Percentiles rank a stretch among this genome's conserved stretches.
These are phyloP conservation scores for Phytophthora idaei DNA, from an alignment of 352 stramenopile species.

Conservation along the genomic window DNA sequence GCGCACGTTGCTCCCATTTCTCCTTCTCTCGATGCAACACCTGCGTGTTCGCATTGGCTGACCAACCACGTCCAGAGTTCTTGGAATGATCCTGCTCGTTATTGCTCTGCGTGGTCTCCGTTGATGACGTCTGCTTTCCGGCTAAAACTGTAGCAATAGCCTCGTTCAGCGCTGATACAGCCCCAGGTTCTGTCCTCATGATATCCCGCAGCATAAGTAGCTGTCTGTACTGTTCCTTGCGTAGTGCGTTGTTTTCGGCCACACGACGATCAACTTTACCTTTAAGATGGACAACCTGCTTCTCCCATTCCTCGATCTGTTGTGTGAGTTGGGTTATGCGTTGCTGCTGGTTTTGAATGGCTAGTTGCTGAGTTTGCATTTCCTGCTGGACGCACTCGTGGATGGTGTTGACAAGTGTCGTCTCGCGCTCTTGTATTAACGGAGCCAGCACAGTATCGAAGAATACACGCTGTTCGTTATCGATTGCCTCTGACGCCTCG, in stretches of 20 bases:
- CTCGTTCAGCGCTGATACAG: conserved; percentile 60
- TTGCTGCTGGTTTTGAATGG: conserved; percentile 23
- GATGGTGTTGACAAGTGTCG: conserved; percentile 59
- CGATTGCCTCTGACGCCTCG: conserved; percentile 25
- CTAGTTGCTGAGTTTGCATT: conserved; percentile 31
- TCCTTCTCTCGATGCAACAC: conserved; percentile 59
- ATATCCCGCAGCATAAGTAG: conserved; percentile 74
- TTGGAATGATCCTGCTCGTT: conserved; percentile 16
- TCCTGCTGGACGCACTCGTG: conserved; percentile 61
- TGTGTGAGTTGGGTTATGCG: conserved; percentile 22
- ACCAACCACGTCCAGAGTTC: conserved; percentile 8
- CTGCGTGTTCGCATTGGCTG: conserved; percentile 21
- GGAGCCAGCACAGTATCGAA: conserved; percentile 48
- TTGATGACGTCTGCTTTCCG: conserved; percentile 13
- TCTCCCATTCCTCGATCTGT: conserved; percentile 40
- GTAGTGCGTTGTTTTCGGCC: conserved; percentile 65
- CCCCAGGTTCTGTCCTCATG: conserved; percentile 55
- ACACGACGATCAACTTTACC: conserved; percentile 68
- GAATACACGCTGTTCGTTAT: conserved; percentile 45
- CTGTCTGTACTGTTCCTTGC: conserved; percentile 78
- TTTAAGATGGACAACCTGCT: conserved; percentile 43
- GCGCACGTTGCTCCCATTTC: conserved; percentile 64
- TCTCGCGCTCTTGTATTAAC: conserved; percentile 63
- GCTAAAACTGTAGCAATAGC: conserved; percentile 47
- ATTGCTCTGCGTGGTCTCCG: conserved; percentile 7